Conservation (phyloP, 768 basidiomycete genomes). For the Amanita polypyramis region DNA sequence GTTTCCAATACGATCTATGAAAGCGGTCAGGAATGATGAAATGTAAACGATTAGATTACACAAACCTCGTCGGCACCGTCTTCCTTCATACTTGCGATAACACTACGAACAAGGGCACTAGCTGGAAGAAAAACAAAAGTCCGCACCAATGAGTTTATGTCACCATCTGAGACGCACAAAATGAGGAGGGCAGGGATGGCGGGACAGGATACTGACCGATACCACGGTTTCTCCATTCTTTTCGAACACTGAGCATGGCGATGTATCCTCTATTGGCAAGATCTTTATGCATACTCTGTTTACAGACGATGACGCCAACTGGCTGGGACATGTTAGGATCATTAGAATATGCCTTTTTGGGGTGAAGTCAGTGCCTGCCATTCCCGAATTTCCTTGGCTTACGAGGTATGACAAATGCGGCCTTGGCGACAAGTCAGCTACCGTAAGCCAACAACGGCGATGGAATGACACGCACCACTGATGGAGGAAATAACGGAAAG, state of each 20-base stretch:
- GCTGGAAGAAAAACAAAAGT: conserved; percentile 42
- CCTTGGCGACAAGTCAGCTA: conserved; percentile 41
- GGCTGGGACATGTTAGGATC: conserved; percentile 37
- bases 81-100: conserved; percentile 75
- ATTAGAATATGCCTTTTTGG: conserved; percentile 47
- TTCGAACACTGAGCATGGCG: conserved; percentile 91
- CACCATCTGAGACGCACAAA: conserved; percentile 29
- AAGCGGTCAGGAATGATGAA: conserved; percentile 1
- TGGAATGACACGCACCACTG: conserved; percentile 62
- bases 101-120: conserved; percentile 72
- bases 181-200: conserved; percentile 28
- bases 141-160: conserved; percentile 34
- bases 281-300: conserved; percentile 82
- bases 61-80: conserved; percentile 81
- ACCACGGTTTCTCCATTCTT: conserved; percentile 78
- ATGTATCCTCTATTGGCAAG: conserved; percentile 85
- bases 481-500: conserved; percentile 92
- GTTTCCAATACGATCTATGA: conserved; percentile 87
- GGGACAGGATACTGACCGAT: conserved; percentile 58
- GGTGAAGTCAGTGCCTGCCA: not conserved
- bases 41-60: conserved; percentile 8
- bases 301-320: conserved; percentile 92
- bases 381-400: conserved; percentile 5
- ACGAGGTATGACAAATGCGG: conserved; percentile 83
- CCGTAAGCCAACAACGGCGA: conserved; percentile 6